Percentiles rank a stretch among this genome's conserved stretches.
Evolutionary conservation across 768 basidiomycete species (phyloP).

Genomic region (Mycena venus): DNA sequence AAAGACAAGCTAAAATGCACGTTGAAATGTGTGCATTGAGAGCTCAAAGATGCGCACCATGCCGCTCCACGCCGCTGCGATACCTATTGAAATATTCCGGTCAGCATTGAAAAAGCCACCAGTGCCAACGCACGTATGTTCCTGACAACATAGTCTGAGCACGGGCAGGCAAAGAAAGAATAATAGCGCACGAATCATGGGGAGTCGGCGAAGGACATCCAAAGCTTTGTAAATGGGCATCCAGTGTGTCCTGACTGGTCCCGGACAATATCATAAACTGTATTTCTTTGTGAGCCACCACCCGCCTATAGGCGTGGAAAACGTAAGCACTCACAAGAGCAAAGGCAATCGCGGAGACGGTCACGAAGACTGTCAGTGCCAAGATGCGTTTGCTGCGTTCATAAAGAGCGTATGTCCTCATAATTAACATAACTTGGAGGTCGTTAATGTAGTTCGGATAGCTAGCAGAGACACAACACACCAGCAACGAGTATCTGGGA

Average conservation of each 20-base stretch:
- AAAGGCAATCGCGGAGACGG: background rate
- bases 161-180: background rate
- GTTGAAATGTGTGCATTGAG: no score
- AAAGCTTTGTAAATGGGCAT: background rate
- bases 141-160: background rate
- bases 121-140: background rate
- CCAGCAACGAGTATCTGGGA: slow-evolving; percentile 19
- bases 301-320: no score
- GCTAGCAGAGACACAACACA: background rate
- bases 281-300: background rate
- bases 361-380: slow-evolving; percentile 1
- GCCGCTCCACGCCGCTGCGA: background rate
- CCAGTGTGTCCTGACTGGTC: background rate
- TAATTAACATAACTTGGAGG: slow-evolving; percentile 27
- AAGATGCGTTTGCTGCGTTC: slow-evolving; percentile 19
- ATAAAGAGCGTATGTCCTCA: slow-evolving; percentile 28
- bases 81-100: background rate
- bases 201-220: background rate
- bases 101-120: no score
- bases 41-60: background rate
- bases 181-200: background rate
- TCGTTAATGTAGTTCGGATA: no score
- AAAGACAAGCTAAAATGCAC: slow-evolving; percentile 28
- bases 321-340: background rate
- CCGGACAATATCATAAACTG: background rate